Evolutionary conservation across 352 stramenopile species (phyloP).

Genomic region (Plasmopara halstedii): DNA sequence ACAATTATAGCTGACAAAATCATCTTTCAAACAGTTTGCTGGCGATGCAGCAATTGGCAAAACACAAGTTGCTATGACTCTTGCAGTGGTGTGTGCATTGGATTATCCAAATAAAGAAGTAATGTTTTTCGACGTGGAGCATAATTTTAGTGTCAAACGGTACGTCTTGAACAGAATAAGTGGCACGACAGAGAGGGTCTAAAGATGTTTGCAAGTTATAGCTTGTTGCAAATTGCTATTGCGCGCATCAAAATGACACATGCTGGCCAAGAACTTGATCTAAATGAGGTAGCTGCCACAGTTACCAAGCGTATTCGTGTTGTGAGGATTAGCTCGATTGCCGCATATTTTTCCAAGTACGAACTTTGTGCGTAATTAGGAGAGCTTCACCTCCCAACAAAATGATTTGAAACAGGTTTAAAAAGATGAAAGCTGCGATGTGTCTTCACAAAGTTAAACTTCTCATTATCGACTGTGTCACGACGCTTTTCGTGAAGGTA

Average conservation of each 20-base stretch:
- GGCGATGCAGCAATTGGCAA: constrained; percentile 70
- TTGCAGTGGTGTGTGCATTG: constrained; percentile 56
- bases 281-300: constrained; percentile 15
- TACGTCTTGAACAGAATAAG: no score
- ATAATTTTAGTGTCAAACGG: constrained; percentile 70
- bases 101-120: constrained; percentile 50
- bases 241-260: constrained; percentile 21
- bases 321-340: constrained; percentile 31
- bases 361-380: neutral
- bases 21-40: constrained; percentile 35
- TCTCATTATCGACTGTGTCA: constrained; percentile 68
- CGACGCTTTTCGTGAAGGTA: constrained; percentile 55
- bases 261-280: constrained; percentile 7
- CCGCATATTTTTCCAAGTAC: constrained; percentile 39
- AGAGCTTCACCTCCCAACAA: neutral
- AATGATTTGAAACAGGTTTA: constrained; percentile 31
- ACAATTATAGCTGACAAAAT: constrained; percentile 2
- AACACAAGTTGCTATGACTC: constrained; percentile 65
- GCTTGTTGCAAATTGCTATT: constrained; percentile 42
- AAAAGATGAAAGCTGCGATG: constrained; percentile 43
- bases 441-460: constrained; percentile 43
- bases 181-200: no score
- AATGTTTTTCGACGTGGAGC: constrained; percentile 65
- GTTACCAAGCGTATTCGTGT: constrained; percentile 40
- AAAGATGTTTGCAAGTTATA: no score